A percentile compares a stretch with the other conserved stretches of the same genome.
Conservation (phyloP, 768 basidiomycete genomes). For the Termitomyces titanicus region DNA sequence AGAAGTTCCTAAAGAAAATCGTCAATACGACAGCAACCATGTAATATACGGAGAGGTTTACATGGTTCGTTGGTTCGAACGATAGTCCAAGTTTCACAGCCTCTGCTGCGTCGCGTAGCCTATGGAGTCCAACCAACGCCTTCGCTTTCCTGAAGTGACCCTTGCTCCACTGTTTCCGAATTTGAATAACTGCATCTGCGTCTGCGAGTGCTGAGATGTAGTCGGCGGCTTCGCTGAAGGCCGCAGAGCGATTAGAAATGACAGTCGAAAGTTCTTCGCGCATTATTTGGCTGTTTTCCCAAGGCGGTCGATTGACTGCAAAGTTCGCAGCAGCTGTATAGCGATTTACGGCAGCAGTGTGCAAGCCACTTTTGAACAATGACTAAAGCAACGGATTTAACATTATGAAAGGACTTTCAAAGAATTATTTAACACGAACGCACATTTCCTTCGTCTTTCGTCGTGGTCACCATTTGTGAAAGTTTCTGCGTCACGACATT, state of each 20-base stretch:
- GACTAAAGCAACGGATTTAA: constrained; percentile 44
- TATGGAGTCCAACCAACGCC: constrained; percentile 72
- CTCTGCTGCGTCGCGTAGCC: constrained; percentile 73
- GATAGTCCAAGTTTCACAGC: constrained; percentile 80
- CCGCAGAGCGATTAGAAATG: constrained; percentile 89
- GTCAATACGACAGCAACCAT: background rate
- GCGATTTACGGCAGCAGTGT: constrained; percentile 60
- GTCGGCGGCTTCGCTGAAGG: constrained; percentile 75
- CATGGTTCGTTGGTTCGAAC: constrained; percentile 62
- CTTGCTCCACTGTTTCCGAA: constrained; percentile 90
- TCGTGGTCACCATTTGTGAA: constrained; percentile 65
- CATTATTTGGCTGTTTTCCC: constrained; percentile 81
- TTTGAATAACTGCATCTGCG: constrained; percentile 83
- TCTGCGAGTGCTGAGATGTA: constrained; percentile 78
- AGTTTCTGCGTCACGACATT: constrained; percentile 75
- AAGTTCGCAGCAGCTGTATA: constrained; percentile 67
- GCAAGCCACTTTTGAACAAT: constrained; percentile 73
- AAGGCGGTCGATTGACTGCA: constrained; percentile 79
- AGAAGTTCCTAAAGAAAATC: constrained; percentile 13
- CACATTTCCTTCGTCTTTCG: constrained; percentile 96
- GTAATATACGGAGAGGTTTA: constrained; percentile 17
- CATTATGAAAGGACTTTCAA: constrained; percentile 8
- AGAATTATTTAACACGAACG: constrained; percentile 28
- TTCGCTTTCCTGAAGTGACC: constrained; percentile 95
- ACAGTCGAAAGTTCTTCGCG: constrained; percentile 90